Base-by-base conservation (phyloP, 345 rosid species). In the Acer yangbiense region DNA sequence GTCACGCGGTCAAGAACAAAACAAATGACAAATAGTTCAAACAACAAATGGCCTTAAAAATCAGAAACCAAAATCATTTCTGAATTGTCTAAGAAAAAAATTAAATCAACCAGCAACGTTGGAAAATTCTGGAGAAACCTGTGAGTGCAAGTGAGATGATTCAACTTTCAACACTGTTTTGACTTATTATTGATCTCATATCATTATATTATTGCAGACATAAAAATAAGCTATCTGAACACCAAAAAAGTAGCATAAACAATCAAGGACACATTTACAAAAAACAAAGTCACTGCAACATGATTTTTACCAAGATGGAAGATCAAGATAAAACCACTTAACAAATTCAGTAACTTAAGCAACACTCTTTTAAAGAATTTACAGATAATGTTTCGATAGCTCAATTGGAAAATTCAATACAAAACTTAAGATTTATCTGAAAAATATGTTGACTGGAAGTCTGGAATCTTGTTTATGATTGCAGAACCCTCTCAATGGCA, bases 401-500 rank as follows among this genome's bases (percentile, higher is more conserved):
- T 20, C 43, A 43, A 74, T 9, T 9, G 9, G 29, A 43, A 72
- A 23, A 44, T 61, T 16, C 14, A 69, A 3, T 29, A 63, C 71
- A 18, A 60, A 71, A 3, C 65, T 48, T 32, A 18, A 1, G 27
- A 32, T 4, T 17, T 39, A 27, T 54, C 20, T 14, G 7, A 2
- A 13, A 27, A 48, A 7, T 12, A 73, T 14, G 11, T 61, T 60
- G 9, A 7, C 55, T 21, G 35, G 14, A 77, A 55, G 29, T 76
- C 21, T 7, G 16, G 3, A 48, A 43, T 58, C 35, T 23, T 67
- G 79, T 79, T 89, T 83, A 90, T 8, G 84, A 82, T 67, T 83
- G 80, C 85, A 95, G 79, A 48, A 93, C 92, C 83, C 98, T 95
- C 83, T 95, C 94, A 48, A 95, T 92, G 23, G 99, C 98, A 72